A percentile compares a stretch with the other conserved stretches of the same genome.
phyloP scores from a whole-genome alignment of 1,139 yeast genomes.

The Zygosaccharomyces sapae region DNA sequence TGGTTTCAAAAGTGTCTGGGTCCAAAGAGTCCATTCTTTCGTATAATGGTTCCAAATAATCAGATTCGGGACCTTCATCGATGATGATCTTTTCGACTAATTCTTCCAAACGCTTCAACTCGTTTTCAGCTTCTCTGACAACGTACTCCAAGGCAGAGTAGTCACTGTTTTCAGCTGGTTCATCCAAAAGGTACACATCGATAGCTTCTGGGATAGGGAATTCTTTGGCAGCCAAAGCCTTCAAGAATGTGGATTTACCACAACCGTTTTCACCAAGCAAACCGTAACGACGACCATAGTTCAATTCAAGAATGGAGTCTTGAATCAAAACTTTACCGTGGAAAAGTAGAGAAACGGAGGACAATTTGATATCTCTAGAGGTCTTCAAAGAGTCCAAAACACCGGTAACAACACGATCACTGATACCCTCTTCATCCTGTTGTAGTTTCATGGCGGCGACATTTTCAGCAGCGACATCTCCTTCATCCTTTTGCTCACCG shows the following conservation, averaged over 20 bases:
- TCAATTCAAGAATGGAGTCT: conserved; percentile 87
- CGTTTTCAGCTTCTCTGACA: conserved; percentile 91
- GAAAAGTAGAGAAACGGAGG: conserved; percentile 85
- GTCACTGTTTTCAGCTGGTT: conserved; percentile 95
- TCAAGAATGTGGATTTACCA: conserved; percentile 94
- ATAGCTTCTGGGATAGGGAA: conserved; percentile 90
- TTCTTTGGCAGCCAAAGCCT: conserved; percentile 92
- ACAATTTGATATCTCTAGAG: conserved; percentile 89
- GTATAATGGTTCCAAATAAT: conserved; percentile 77
- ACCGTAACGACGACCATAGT: conserved; percentile 96
- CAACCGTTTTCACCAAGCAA: conserved; percentile 98
- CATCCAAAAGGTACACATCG: conserved; percentile 88
- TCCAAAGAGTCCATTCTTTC: conserved; percentile 97
- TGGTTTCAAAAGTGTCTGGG: conserved; percentile 89
- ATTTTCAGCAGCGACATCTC: conserved; percentile 65
- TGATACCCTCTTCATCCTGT: conserved; percentile 86
- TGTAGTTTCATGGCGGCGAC: conserved; percentile 86
- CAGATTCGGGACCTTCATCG: conserved; percentile 92
- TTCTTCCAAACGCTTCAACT: conserved; percentile 86
- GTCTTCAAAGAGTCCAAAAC: conserved; percentile 84
- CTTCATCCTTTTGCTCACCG: conserved; percentile 36
- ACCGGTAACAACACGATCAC: conserved; percentile 98
- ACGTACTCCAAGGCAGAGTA: conserved; percentile 92
- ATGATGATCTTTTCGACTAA: conserved; percentile 85
- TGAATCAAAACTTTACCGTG: conserved; percentile 96